Percentiles rank a stretch among this genome's conserved stretches.
These are phyloP conservation scores for Aureobasidium mangrovei DNA, from an alignment of 2,329 filamentous ascomycete species.

Conservation along the genomic window DNA sequence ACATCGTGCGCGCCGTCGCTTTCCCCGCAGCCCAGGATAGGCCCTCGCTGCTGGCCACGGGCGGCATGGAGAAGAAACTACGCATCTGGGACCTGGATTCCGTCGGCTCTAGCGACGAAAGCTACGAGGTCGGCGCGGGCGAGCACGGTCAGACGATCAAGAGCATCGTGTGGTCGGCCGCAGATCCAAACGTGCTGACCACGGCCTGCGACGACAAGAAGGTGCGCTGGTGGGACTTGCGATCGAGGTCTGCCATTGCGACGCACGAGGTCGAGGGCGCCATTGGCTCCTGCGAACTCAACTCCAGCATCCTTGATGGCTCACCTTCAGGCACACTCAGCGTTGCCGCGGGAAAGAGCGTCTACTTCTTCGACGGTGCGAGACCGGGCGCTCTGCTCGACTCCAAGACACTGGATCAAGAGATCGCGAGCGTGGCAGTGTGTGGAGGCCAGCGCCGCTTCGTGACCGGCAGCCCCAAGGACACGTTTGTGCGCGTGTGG, in stretches of 20 bases:
- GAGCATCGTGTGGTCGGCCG: slow-evolving; percentile 80
- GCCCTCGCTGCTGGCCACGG: slow-evolving; percentile 75
- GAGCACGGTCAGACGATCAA: slow-evolving; percentile 86
- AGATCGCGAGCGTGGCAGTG: slow-evolving; percentile 82
- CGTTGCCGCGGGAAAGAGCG: slow-evolving; percentile 87
- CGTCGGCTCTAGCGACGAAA: slow-evolving; percentile 12
- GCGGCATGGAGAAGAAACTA: slow-evolving; percentile 92
- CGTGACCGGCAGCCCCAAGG: slow-evolving; percentile 81
- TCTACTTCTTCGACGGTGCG: slow-evolving; percentile 80
- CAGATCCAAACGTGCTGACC: slow-evolving; percentile 77
- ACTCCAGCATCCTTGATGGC: slow-evolving; percentile 49
- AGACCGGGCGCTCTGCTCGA: slow-evolving; percentile 66
- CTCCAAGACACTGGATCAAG: slow-evolving; percentile 68
- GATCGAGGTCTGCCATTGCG: slow-evolving; percentile 63
- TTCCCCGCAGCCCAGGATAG: slow-evolving; percentile 58
- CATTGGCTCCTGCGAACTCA: slow-evolving; percentile 89
- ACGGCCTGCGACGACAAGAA: slow-evolving; percentile 87
- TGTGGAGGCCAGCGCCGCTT: slow-evolving; percentile 74
- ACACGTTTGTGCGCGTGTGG: slow-evolving; percentile 96
- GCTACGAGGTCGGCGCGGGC: slow-evolving; percentile 77
- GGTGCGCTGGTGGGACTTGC: slow-evolving; percentile 88
- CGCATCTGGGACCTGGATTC: slow-evolving; percentile 74
- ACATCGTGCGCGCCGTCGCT: slow-evolving; percentile 89
- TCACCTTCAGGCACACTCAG: slow-evolving; percentile 64
- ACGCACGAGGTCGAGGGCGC: slow-evolving; percentile 72